phyloP scores from a whole-genome alignment of 2,329 filamentous ascomycete genomes.

The Penicillium occitanis region DNA sequence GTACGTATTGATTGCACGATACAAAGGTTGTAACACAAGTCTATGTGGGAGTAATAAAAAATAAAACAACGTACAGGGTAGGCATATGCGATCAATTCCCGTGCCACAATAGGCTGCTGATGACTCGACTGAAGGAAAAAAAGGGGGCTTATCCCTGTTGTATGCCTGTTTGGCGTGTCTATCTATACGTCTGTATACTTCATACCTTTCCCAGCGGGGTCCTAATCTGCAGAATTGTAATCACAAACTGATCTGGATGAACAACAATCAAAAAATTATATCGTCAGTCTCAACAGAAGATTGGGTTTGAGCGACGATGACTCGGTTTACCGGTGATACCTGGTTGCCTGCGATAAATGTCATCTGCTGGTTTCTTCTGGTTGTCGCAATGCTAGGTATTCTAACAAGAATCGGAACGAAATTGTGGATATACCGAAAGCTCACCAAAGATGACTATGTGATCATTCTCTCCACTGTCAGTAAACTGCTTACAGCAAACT shows the following conservation, averaged over 20 bases:
- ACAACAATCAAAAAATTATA: not conserved
- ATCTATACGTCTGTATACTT: not conserved
- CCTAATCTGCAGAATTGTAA: not conserved
- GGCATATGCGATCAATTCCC: not conserved
- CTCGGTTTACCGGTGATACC: constrained; percentile 35
- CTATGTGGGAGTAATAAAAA: not conserved
- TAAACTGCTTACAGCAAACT: not conserved
- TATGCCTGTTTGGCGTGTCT: not conserved
- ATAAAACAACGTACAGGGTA: not conserved
- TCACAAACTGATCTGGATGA: not conserved
- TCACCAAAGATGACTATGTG: constrained; percentile 27
- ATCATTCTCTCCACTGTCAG: constrained; percentile 26
- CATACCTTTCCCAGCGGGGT: not conserved
- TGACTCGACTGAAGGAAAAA: not conserved
- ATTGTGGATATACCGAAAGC: constrained; percentile 26
- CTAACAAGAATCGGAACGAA: constrained; percentile 29
- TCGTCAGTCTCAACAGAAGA: not conserved
- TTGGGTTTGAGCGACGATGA: constrained; percentile 41
- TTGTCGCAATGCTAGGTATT: constrained; percentile 28
- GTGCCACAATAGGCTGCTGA: not conserved
- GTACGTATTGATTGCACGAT: no score
- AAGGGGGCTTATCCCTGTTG: not conserved
- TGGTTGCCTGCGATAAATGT: constrained; percentile 28
- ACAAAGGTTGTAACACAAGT: not conserved
- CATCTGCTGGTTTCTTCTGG: constrained; percentile 32